Evolutionary conservation across 495 filamentous ascomycete species (phyloP), one percentile per base, ranked within the genome.

Genomic region (Cenococcum geophilum): DNA sequence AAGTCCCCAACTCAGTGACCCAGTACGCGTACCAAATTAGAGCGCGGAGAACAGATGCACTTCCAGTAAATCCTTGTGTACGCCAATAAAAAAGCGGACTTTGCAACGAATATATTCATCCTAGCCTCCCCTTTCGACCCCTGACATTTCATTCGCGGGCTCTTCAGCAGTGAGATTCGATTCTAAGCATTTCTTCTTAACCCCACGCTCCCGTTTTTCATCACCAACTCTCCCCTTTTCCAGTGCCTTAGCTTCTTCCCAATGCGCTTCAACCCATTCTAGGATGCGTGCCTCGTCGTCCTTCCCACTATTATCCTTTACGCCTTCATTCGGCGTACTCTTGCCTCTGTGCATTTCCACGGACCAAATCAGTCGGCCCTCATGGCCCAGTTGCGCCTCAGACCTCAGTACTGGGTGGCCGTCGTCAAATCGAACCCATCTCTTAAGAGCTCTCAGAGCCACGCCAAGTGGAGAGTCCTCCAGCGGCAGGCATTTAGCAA

Each of bases 301-400:
- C 61, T 79, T 77, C 27, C 27, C 27, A 6, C 27, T 32, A 32
- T 32, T 32, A 32, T 32, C 27, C 3, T 32, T 32, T 55, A 70
- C 68, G 50, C 73, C 75, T 66, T 80, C 79, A 25, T 76, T 73
- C n/a, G 76, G 76, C 58, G 68, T 70, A 4, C 69, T 18, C 14
- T 45, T 45, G 11, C 11, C 18, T 45, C 27, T 32, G 6, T 10
- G 49, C 20, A 52, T 32, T 27, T 25, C 49, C 16, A 32, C 21
- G 8, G 32, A 25, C 65, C 65, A 64, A 5, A 55, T 16, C 2
- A 58, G 58, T 21, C 36, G 57, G n/a, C 53, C 53, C n/a, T 43
- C 18, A 23, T 55, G n/a, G 10, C 40, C 47, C 1, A 42, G 18
- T 14, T 58, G n/a, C 14, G 58, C n/a, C 10, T 23, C 25, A 5